A percentile compares a stretch with the other conserved stretches of the same genome.
phyloP scores from a whole-genome alignment of 768 basidiomycete genomes.

The Nidularia sp. region DNA sequence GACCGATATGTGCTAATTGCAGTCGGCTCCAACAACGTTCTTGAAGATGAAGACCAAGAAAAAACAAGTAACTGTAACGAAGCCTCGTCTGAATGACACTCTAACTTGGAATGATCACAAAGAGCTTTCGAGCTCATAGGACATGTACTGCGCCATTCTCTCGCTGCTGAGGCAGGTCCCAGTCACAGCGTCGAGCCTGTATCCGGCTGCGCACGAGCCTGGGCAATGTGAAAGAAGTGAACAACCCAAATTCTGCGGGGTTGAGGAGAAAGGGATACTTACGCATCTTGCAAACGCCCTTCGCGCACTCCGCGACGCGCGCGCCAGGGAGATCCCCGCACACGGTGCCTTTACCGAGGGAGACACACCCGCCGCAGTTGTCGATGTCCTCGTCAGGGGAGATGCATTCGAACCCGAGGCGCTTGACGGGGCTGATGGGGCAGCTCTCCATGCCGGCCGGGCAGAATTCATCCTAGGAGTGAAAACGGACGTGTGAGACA shows the following conservation, averaged over 20 bases:
- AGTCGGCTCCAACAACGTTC: no score
- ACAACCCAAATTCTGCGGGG: not conserved
- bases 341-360: slow-evolving; percentile 8
- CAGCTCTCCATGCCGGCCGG: slow-evolving; percentile 4
- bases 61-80: no score
- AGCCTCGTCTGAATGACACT: no score
- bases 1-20: not conserved
- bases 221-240: no score
- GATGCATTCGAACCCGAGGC: slow-evolving; percentile 11
- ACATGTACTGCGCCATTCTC: not conserved
- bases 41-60: no score
- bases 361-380: slow-evolving; percentile 15
- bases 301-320: slow-evolving; percentile 8
- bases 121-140: no score
- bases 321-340: slow-evolving; percentile 11
- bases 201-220: not conserved
- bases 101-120: no score
- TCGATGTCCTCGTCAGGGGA: slow-evolving; percentile 8
- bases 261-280: not conserved
- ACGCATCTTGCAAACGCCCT: slow-evolving; percentile 12
- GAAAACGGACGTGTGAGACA: not conserved
- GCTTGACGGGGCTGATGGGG: slow-evolving; percentile 2
- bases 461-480: not conserved
- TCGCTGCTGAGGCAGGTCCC: not conserved
- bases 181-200: not conserved